Conservation (phyloP, 495 filamentous ascomycete genomes). For the Tuber microsphaerosporum region DNA sequence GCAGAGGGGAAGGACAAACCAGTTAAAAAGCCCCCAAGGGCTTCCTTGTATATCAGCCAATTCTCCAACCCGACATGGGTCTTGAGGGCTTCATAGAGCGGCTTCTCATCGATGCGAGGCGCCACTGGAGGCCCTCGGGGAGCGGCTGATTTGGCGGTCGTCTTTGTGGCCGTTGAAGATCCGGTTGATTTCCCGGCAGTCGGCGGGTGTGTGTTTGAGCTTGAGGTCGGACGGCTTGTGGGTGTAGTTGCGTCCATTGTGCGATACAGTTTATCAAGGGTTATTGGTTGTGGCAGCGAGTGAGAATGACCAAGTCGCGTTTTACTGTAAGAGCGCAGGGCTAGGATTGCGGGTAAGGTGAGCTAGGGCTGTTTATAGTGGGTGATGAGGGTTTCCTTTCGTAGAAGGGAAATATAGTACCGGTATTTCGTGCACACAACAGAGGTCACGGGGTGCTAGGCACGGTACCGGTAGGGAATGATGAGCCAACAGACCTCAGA, state of each 20-base stretch:
- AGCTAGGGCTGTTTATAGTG: background rate
- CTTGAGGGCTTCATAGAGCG: conserved; percentile 80
- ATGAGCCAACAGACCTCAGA: background rate
- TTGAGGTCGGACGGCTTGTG: conserved; percentile 34
- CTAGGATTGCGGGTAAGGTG: background rate
- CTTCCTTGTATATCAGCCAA: conserved; percentile 83
- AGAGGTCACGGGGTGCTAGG: background rate
- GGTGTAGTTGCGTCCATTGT: conserved; percentile 32
- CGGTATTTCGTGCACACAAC: background rate
- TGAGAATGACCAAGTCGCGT: background rate
- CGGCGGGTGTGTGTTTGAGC: conserved; percentile 15
- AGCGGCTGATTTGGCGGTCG: conserved; percentile 15
- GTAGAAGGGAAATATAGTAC: background rate
- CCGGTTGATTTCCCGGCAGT: conserved; percentile 19
- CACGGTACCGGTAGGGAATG: background rate
- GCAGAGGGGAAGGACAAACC: conserved; percentile 51
- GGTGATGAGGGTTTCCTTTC: background rate
- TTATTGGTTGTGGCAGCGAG: background rate
- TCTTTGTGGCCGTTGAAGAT: conserved; percentile 21
- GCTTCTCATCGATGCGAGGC: conserved; percentile 80
- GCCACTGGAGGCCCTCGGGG: conserved; percentile 44
- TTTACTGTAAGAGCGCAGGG: background rate
- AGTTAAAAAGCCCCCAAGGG: conserved; percentile 69
- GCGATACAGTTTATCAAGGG: conserved; percentile 8
- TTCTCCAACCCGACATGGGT: conserved; percentile 65